Base-by-base conservation (phyloP, 768 basidiomycete genomes). In the Trametes villosa region DNA sequence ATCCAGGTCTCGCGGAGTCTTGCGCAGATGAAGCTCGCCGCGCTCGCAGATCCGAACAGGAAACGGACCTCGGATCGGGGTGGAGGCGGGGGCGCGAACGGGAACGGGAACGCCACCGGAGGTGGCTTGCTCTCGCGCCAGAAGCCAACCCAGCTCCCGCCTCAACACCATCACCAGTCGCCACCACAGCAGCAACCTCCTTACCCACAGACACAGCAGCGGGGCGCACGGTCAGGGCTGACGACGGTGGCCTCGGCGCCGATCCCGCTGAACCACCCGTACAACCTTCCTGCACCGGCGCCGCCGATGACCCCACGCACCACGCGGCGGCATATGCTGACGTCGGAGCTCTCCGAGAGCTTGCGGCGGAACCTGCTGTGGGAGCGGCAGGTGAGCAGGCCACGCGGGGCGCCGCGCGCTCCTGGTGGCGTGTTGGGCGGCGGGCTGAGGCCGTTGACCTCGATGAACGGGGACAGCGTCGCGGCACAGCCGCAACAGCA, bases 261-360 rank as follows among this genome's bases (percentile, higher is more conserved):
- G 1, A 86, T 87, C 49, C 83, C 86, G 1, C 72, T 90, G 2
- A 80, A 79, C 5, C 75, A 83, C 70, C 87, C 90, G 7, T 91
- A 92, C 74, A 89, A 91, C 67, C 81, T 93, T 26, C 91, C 91
- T 0, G 79, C 82, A 3, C 79, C 81, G 0, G 76, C 78, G 4
- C 77, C 83, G 18, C 91, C 91, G 2, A 88, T 89, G 65, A 92
- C 92, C 0, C 94, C 94, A 0, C 86, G 90, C 34, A 93, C 94
- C 42, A 94, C 92, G 3, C 83, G 94, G 2, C 80, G 91, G 50
- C 81, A 84, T 65, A 96, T 96, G 91, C 79, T 96, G 46, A 80
- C 86, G 56, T 89, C 87, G 4, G 94, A 96, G 74, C 78, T 96
- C 70, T 88, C 89, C 31, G 94, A 96, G 74, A 89, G 87, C 59